Evolutionary conservation across 768 basidiomycete genomes (phyloP).

Genomic region (Tulasnella sp.): DNA sequence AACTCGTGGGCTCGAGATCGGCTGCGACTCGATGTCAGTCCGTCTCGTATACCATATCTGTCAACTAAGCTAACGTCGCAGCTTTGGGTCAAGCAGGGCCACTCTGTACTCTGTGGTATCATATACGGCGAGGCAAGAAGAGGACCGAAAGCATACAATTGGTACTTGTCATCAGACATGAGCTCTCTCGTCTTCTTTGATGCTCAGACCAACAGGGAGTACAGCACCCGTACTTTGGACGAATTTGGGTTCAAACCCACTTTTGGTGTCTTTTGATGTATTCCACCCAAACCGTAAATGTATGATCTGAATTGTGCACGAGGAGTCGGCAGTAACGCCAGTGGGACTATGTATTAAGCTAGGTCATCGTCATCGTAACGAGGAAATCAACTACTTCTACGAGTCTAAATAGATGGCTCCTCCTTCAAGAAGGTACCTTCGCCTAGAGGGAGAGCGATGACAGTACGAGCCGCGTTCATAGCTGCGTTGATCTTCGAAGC

Average conservation of each 20-base stretch:
- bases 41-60: not conserved
- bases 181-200: not conserved
- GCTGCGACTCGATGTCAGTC: not conserved
- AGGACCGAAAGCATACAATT: not conserved
- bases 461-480: not conserved
- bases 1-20: not conserved
- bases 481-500: constrained; percentile 1
- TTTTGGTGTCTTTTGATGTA: not conserved
- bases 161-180: not conserved
- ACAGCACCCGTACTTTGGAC: not conserved
- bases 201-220: not conserved
- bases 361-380: too few relatives aligned
- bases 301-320: too few relatives aligned
- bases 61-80: not conserved
- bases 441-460: not conserved
- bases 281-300: too few relatives aligned
- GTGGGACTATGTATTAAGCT: too few relatives aligned
- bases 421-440: not conserved
- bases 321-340: too few relatives aligned
- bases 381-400: too few relatives aligned
- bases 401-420: too few relatives aligned
- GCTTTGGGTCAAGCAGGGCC: not conserved
- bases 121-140: not conserved
- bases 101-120: not conserved
- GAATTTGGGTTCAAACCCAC: not conserved